Evolutionary conservation across 129 eudicot species (phyloP), one percentile per base, ranked within the genome.

Genomic region (Gnaphalium uliginosum): DNA sequence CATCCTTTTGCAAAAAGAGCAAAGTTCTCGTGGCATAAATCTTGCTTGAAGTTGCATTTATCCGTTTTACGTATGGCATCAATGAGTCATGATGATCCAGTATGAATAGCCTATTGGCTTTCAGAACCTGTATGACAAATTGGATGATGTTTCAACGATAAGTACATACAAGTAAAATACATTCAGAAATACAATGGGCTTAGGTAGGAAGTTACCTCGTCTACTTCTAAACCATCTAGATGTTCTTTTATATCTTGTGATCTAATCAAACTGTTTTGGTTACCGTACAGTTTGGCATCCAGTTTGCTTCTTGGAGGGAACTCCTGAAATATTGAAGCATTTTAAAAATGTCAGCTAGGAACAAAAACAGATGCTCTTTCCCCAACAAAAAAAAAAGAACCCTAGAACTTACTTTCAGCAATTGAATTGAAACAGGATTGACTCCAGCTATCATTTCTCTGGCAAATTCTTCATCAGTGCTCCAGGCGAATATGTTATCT

Each of bases 381-480:
- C n/a, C n/a, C n/a, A n/a, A n/a, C n/a, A n/a, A n/a, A 56, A 5
- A 74, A 53, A 9, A 63, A 37, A 53, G 1, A 6, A 53, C 9
- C 27, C 14, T 27, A 32, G 22, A 56, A 21, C 67, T 71, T 78
- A 85, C 96, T 61, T 83, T 58, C 19, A 89, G 84, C 33, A 78
- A 75, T 43, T 81, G 73, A 48, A 89, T 82, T 6, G 71, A 69
- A 25, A 86, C 87, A 60, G 96, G 96, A 63, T 85, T 84, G 11
- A 82, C 73, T 63, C 96, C 96, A 37, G 91, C 96, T 4, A 89
- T 30, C 84, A 85, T 83, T 81, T 87, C 79, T 67, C 89, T 81
- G n/a, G 85, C 87, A 81, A 89, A 89, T 66, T 89, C 96, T 67
- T 86, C 84, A 62, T 89, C 91, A 18, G 86, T 83, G 39, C 84